These are phyloP conservation scores for Castanea sativa DNA, from an alignment of 306 rosid genomes.

Conservation along the genomic window DNA sequence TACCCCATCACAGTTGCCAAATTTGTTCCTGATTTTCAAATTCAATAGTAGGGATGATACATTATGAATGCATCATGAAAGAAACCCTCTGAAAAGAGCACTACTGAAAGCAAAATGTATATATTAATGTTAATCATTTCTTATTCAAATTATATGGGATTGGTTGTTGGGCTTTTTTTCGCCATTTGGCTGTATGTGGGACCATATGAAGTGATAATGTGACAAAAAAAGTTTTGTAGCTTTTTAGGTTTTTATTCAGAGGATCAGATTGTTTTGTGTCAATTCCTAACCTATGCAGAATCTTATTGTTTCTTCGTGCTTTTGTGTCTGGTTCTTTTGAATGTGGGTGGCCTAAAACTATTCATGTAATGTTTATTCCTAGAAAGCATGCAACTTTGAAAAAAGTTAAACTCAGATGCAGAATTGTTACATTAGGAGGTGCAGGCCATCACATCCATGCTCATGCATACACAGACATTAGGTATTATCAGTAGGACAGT, in stretches of 20 bases:
- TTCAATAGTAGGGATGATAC: not conserved
- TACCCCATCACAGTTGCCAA: not conserved
- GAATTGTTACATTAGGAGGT: not conserved
- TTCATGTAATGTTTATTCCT: not conserved
- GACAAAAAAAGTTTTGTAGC: not conserved
- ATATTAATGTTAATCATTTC: not conserved
- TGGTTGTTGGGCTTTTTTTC: constrained; percentile 3
- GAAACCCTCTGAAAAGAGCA: not conserved
- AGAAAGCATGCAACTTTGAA: constrained; percentile 5
- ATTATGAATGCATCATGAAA: not conserved
- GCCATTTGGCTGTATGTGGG: constrained; percentile 5
- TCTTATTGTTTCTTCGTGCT: not conserved
- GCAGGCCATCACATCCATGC: not conserved
- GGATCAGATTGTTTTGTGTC: not conserved
- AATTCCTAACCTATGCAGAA: not conserved
- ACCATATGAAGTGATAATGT: not conserved
- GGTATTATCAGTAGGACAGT: constrained; percentile 2
- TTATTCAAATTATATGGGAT: not conserved
- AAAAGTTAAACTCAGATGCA: not conserved
- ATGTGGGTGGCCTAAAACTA: not conserved
- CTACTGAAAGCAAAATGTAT: not conserved
- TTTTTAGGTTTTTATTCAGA: not conserved
- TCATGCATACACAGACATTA: not conserved
- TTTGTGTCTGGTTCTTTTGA: not conserved
- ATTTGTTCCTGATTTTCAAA: not conserved